Evolutionary conservation across 768 basidiomycete species (phyloP).

Genomic region (Lactarius pseudohatsudake): DNA sequence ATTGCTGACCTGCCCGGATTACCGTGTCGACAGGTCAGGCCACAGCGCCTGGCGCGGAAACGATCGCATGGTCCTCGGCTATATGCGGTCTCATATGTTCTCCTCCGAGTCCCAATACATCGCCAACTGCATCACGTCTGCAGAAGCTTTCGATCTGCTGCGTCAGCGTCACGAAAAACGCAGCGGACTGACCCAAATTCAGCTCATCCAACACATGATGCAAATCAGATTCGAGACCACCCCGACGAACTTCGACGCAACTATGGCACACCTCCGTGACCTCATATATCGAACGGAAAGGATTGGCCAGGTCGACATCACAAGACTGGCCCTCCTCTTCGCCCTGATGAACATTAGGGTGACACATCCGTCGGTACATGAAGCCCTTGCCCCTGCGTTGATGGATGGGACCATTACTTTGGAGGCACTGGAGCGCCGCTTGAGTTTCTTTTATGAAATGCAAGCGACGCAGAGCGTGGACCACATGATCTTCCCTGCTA

Average conservation of each 20-base stretch:
- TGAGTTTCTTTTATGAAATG: no score
- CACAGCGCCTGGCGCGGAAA: no score
- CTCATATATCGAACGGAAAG: not conserved
- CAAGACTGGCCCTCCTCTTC: not conserved
- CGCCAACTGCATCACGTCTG: not conserved
- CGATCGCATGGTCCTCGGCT: not conserved
- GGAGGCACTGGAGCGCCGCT: no score
- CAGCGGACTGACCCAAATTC: conserved; percentile 29
- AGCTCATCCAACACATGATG: conserved; percentile 29
- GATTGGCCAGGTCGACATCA: not conserved
- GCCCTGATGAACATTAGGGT: not conserved
- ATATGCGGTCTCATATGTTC: not conserved
- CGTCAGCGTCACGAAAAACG: conserved; percentile 27
- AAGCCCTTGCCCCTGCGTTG: no score
- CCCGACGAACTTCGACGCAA: not conserved
- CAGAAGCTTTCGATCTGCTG: conserved; percentile 24
- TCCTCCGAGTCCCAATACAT: conserved; percentile 9
- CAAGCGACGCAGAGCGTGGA: no score
- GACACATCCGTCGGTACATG: not conserved
- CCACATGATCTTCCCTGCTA: no score
- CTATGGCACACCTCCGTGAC: not conserved
- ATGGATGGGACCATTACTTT: no score
- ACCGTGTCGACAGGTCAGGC: no score
- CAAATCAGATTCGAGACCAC: conserved; percentile 19
- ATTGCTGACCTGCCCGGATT: no score